A percentile compares a stretch with the other conserved stretches of the same genome.
phyloP scores from a whole-genome alignment of 192 early-diverging fungal genomes.

The Obelidium mucronatum region DNA sequence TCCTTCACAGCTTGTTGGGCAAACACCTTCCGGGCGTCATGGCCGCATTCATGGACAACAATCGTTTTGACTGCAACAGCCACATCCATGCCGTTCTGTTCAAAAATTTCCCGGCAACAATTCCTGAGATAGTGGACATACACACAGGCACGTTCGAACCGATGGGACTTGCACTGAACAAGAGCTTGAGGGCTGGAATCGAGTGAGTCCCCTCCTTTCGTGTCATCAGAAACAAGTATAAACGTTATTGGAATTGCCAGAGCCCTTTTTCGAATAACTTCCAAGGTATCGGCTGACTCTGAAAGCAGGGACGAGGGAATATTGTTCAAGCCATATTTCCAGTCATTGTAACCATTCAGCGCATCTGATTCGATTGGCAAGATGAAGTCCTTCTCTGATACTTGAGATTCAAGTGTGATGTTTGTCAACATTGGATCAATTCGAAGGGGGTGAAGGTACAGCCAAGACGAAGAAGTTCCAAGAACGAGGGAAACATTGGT shows the following conservation, averaged over 20 bases:
- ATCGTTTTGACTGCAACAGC: background rate
- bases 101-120: background rate
- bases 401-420: background rate
- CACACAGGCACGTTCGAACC: background rate
- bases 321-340: background rate
- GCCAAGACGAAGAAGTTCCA: conserved; percentile 20
- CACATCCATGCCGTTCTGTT: background rate
- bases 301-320: background rate
- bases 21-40: conserved; percentile 16
- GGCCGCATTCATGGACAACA: conserved; percentile 10
- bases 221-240: background rate
- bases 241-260: background rate
- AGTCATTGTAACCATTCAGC: background rate
- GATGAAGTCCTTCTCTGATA: background rate
- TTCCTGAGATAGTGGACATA: conserved; percentile 4
- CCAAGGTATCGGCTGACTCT: background rate
- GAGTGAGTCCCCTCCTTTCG: background rate
- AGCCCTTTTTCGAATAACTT: background rate
- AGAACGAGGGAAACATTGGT: background rate
- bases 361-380: background rate
- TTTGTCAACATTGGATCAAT: background rate
- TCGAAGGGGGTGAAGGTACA: conserved; percentile 20
- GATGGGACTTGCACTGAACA: background rate
- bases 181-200: background rate
- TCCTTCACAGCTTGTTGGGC: background rate